Evolutionary conservation across 2,329 filamentous ascomycete species (phyloP).

Genomic region (Geoglossum cookeanum): DNA sequence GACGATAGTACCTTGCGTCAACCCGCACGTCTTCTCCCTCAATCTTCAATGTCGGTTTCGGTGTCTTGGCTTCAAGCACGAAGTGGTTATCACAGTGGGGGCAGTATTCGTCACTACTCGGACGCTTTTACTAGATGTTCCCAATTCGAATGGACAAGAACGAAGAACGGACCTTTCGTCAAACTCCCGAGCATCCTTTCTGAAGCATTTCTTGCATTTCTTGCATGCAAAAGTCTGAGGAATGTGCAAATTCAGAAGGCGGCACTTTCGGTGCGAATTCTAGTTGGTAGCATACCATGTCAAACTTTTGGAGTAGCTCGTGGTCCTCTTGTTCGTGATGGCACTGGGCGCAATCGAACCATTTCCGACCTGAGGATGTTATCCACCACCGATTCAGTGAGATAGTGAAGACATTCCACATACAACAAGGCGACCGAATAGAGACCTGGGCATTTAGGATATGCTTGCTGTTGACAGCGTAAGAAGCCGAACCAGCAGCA

Average conservation of each 20-base stretch:
- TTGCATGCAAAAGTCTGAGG: slow-evolving; percentile 76
- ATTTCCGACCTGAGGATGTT: slow-evolving; percentile 54
- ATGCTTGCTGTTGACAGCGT: slow-evolving; percentile 53
- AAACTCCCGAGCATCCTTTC: slow-evolving; percentile 80
- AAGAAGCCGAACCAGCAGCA: not conserved
- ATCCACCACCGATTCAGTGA: not conserved
- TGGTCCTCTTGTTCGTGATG: slow-evolving; percentile 69
- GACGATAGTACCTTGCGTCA: slow-evolving; percentile 41
- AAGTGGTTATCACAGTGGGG: slow-evolving; percentile 99
- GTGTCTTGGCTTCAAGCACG: slow-evolving; percentile 71
- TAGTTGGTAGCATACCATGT: slow-evolving; percentile 46
- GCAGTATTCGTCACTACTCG: slow-evolving; percentile 74
- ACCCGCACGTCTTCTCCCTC: slow-evolving; percentile 81
- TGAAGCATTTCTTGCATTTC: slow-evolving; percentile 96
- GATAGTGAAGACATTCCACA: slow-evolving; percentile 18
- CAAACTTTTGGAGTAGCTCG: slow-evolving; percentile 52
- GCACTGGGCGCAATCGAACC: slow-evolving; percentile 97
- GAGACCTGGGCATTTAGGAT: slow-evolving; percentile 94
- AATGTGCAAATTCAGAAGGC: not conserved
- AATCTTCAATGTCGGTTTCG: slow-evolving; percentile 64
- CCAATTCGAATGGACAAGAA: slow-evolving; percentile 8
- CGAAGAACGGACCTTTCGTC: slow-evolving; percentile 45
- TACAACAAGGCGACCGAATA: slow-evolving; percentile 92
- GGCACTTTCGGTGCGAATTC: not conserved
- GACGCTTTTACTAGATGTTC: not conserved